phyloP scores from a whole-genome alignment of 306 rosid species.

The Elaeagnus macrophylla region DNA sequence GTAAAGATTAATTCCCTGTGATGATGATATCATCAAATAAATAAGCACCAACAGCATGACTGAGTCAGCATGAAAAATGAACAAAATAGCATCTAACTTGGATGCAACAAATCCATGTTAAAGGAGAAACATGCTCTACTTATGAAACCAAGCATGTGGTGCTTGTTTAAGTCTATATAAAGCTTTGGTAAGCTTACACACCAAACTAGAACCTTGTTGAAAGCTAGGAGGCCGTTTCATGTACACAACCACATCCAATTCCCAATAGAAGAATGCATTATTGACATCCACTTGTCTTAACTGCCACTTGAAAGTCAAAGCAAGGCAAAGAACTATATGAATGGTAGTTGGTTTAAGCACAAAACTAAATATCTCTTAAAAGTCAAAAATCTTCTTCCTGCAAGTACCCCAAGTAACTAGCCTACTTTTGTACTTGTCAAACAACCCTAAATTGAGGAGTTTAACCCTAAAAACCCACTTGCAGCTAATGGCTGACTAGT shows the following conservation, averaged over 20 bases:
- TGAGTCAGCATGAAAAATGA: no score
- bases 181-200: no score
- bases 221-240: no score
- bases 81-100: no score
- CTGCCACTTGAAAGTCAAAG: background rate
- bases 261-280: background rate
- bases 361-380: background rate
- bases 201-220: no score
- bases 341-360: background rate
- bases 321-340: background rate
- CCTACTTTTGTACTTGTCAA: background rate
- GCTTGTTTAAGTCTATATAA: no score
- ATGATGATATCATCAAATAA: no score
- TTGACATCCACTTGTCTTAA: background rate
- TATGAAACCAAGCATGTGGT: no score
- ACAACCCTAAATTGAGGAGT: accelerated
- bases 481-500: background rate
- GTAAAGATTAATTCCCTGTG: no score
- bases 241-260: background rate
- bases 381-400: background rate
- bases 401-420: background rate
- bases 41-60: no score
- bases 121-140: no score
- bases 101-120: no score
- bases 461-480: background rate